Conservation (phyloP, 495 filamentous ascomycete species). For the Trypethelium eluteriae region DNA sequence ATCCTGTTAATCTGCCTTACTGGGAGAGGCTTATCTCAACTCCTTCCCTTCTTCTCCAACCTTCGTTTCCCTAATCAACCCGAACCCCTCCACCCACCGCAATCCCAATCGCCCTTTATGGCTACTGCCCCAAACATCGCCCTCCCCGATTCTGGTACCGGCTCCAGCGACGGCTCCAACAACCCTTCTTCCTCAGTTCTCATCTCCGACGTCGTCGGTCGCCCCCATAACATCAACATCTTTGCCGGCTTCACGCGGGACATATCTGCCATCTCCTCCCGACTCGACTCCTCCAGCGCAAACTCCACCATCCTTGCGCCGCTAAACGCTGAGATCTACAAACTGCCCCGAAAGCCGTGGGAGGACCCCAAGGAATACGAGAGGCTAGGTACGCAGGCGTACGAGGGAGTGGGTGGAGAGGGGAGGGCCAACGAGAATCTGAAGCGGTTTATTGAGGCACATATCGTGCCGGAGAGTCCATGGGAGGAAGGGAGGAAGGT, state of each 20-base stretch:
- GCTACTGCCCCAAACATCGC: constrained; percentile 13
- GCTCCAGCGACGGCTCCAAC: neutral
- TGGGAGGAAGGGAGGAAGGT: constrained; percentile 72
- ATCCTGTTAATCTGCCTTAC: neutral
- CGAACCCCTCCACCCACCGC: neutral
- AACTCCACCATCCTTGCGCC: constrained; percentile 92
- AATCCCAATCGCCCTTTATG: constrained; percentile 23
- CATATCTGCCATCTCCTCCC: constrained; percentile 60
- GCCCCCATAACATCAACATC: constrained; percentile 72
- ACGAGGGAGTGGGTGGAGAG: constrained; percentile 69
- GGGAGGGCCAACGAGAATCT: constrained; percentile 75
- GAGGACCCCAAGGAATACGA: constrained; percentile 78
- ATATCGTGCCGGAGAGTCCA: constrained; percentile 67
- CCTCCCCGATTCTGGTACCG: neutral
- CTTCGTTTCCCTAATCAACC: neutral
- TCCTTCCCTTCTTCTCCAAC: neutral
- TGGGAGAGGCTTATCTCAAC: neutral
- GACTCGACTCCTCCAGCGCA: constrained; percentile 56
- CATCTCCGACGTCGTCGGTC: constrained; percentile 80
- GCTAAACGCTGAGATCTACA: constrained; percentile 69
- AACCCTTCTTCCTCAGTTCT: constrained; percentile 35
- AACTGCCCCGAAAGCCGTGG: constrained; percentile 85
- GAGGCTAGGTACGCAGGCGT: constrained; percentile 64
- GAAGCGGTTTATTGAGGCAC: constrained; percentile 76
- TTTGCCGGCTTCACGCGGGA: constrained; percentile 82